Evolutionary conservation across 768 basidiomycete genomes (phyloP), one percentile per base, ranked within the genome.

Genomic region (Panus rudis): DNA sequence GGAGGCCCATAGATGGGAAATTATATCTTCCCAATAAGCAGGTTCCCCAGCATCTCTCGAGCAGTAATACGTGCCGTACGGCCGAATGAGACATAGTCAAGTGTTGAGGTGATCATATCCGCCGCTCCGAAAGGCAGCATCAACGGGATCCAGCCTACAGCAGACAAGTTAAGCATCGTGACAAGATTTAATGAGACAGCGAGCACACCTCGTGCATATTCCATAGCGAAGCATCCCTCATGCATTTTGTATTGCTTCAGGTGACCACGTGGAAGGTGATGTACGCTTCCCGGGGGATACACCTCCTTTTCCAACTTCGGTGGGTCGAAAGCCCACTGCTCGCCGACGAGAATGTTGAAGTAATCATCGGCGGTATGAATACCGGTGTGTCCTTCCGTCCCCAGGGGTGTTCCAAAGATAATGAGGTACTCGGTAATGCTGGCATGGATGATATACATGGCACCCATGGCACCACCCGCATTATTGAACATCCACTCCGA

Each of bases 221-320:
- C 96, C 51, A 99, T 65, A 6, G 96, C 96, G 61, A 90, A 98
- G 60, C 90, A 94, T 12, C 91, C 92, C 47, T 92, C 78, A 57
- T 90, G 90, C 87, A 97, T 93, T 63, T 93, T 94, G 67, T 98
- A 98, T 64, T 99, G 96, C 70, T 96, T 97, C 43, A 80, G 84
- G 3, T 77, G 73, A 4, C 92, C 92, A 28, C 94, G 70, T 8
- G 73, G 81, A 44, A 98, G 69, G 58, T 84, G 73, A 62, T 99
- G 90, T 3, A 96, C 84, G 41, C 75, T 79, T 3, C 96, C 96
- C 0, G 92, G 67, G 4, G 69, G 65, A 61, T 99, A 99, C 17
- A 76, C 67, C 75, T 97, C 92, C 76, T 79, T 87, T 53, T 84
- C 79, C 20, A 97, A 68, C 4, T 72, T 72, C 22, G 92, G 93